Evolutionary conservation across 2,329 filamentous ascomycete genomes (phyloP), one percentile per base, ranked within the genome.

Genomic region (Akanthomyces dipterigenus): DNA sequence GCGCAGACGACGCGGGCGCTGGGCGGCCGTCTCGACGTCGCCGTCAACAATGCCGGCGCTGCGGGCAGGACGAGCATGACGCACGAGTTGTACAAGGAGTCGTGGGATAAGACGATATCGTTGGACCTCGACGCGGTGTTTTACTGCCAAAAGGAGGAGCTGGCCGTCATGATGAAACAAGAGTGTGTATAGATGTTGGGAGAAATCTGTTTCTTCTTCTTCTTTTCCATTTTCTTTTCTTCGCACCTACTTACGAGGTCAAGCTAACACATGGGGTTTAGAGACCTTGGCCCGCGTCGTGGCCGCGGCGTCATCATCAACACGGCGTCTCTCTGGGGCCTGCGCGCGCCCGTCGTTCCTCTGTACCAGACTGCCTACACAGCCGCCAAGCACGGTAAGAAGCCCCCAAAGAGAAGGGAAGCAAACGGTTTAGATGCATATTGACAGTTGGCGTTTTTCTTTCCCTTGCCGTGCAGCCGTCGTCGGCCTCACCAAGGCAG

Each of bases 61-160:
- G 75, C 85, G 55, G 84, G 85, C 66, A 80, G 81, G 46, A 82
- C 82, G 1, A 83, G 82, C 2, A 76, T 85, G 1, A 83, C 81
- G 0, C 76, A 82, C 60, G 74, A 83, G 61, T 67, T 77, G 45
- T 70, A 72, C 1, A 72, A 79, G 55, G 72, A 73, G 1, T 79
- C 82, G 49, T 86, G 82, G 76, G 68, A 78, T 43, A 24, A 7
- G 53, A 55, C 53, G 53, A 24, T 55, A 6, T n/a, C 53, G 1
- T 65, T 85, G 3, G 75, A 78, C 61, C 71, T 85, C 50, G 82
- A 87, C 63, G 73, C 84, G 24, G 78, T 86, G 0, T 85, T 81
- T 77, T 72, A 82, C 26, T 85, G 82, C 64, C 80, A 85, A 66
- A 74, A 76, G 55, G 82, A 81, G 45, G 74, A 86, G 68, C 70